A percentile compares a stretch with the other conserved stretches of the same genome.
Evolutionary conservation across 2,329 filamentous ascomycete genomes (phyloP).

Genomic region (Arthrobotrys musiformis): DNA sequence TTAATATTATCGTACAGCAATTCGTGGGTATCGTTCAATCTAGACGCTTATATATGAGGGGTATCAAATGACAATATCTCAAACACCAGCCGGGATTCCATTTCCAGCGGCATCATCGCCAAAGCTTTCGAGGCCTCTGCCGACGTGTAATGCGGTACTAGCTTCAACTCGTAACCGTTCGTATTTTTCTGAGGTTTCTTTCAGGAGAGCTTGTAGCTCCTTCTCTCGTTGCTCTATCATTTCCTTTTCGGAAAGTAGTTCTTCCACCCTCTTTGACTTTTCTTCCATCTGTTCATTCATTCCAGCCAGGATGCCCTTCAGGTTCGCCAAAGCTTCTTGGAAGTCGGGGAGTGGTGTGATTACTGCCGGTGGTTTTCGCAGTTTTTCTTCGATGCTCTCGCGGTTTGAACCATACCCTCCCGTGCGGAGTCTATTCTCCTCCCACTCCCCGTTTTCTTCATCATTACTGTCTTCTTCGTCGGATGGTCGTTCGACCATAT

Average conservation of each 20-base stretch:
- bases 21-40: slow-evolving; percentile 29
- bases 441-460: slow-evolving; percentile 41
- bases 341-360: slow-evolving; percentile 43
- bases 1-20: slow-evolving; percentile 30
- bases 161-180: slow-evolving; percentile 42
- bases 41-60: background rate
- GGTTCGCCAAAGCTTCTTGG: slow-evolving; percentile 27
- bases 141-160: slow-evolving; percentile 40
- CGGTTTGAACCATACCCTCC: slow-evolving; percentile 47
- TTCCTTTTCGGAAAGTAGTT: slow-evolving; percentile 36
- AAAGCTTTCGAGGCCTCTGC: slow-evolving; percentile 50
- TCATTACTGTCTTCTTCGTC: slow-evolving; percentile 24
- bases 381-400: slow-evolving; percentile 41
- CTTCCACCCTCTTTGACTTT: slow-evolving; percentile 38
- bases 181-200: slow-evolving; percentile 45
- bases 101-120: slow-evolving; percentile 27
- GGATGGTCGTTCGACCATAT: slow-evolving; percentile 44
- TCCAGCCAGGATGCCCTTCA: slow-evolving; percentile 28
- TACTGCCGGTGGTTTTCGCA: slow-evolving; percentile 41
- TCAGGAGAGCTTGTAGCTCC: slow-evolving; percentile 37
- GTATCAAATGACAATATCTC: slow-evolving; percentile 18
- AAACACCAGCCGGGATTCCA: slow-evolving; percentile 41
- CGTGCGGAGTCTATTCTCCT: slow-evolving; percentile 40
- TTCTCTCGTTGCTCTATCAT: slow-evolving; percentile 49
- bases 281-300: slow-evolving; percentile 30